Evolutionary conservation across 2,329 filamentous ascomycete species (phyloP).

Genomic region (Alternaria angustiovoidea): DNA sequence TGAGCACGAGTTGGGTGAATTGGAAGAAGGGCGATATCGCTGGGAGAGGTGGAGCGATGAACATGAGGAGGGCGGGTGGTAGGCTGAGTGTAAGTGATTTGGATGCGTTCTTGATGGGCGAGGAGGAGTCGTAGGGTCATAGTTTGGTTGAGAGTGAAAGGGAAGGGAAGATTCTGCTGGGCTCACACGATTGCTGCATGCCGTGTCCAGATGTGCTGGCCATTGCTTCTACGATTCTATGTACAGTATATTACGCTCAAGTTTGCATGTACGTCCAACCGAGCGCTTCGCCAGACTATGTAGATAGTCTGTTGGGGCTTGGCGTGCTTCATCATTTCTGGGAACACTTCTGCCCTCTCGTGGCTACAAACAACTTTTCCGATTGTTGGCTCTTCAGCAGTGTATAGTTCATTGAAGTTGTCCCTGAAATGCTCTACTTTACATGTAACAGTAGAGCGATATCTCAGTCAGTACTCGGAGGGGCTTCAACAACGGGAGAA

Average conservation of each 20-base stretch:
- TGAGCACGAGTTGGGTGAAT: slow-evolving; percentile 39
- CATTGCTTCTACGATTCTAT: neutral
- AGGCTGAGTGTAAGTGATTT: slow-evolving; percentile 4
- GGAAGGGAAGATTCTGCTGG: neutral
- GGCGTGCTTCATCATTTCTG: neutral
- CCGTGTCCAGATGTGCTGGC: too few relatives aligned
- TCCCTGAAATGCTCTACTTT: neutral
- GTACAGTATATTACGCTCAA: neutral
- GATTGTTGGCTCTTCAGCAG: neutral
- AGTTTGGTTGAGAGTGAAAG: neutral
- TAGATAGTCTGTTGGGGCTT: neutral
- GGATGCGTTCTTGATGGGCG: slow-evolving; percentile 13
- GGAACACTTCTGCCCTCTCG: neutral
- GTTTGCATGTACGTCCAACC: neutral
- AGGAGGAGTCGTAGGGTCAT: neutral
- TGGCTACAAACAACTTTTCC: neutral
- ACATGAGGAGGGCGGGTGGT: slow-evolving; percentile 6
- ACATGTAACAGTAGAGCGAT: neutral
- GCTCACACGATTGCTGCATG: neutral
- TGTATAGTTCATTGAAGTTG: neutral
- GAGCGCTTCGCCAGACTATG: neutral
- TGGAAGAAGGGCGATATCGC: slow-evolving; percentile 24
- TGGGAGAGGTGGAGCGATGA: neutral
- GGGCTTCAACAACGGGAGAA: neutral
- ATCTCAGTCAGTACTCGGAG: neutral